Percentiles rank a stretch among this genome's conserved stretches.
These are phyloP conservation scores for Acacia pycnantha DNA, from an alignment of 331 rosid genomes.

Conservation along the genomic window DNA sequence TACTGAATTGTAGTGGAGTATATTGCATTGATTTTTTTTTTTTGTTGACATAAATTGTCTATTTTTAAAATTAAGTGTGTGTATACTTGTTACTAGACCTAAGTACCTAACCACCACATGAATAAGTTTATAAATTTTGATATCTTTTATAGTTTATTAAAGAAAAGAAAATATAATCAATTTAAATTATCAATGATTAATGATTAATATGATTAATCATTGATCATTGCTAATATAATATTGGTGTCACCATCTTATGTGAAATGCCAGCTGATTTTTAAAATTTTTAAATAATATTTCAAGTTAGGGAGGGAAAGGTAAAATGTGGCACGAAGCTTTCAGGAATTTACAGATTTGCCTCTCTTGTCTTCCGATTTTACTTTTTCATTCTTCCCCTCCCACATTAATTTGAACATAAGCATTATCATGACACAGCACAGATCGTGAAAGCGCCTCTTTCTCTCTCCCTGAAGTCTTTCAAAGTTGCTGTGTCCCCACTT, in stretches of 20 bases:
- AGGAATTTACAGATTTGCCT: conserved; percentile 17
- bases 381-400: conserved; percentile 26
- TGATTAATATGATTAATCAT: not conserved
- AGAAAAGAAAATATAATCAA: not conserved
- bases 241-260: not conserved
- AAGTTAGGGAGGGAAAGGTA: conserved; percentile 23
- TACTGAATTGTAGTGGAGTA: not conserved
- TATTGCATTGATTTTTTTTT: not conserved
- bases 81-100: not conserved
- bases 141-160: not conserved
- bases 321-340: conserved; percentile 29
- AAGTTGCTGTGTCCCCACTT: conserved; percentile 12
- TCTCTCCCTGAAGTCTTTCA: conserved; percentile 5
- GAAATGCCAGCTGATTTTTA: too few species aligned
- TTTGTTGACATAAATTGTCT: not conserved
- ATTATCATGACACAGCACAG: conserved; percentile 30
- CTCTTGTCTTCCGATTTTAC: not conserved
- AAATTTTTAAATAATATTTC: not conserved
- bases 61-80: not conserved
- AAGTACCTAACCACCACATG: not conserved
- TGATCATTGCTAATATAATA: not conserved
- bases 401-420: conserved; percentile 46
- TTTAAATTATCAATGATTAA: not conserved
- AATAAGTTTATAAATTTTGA: not conserved
- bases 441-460: conserved; percentile 44